Evolutionary conservation across 805 yeast genomes (phyloP), one percentile per base, ranked within the genome.

Genomic region (Tetrapisispora fleetii): DNA sequence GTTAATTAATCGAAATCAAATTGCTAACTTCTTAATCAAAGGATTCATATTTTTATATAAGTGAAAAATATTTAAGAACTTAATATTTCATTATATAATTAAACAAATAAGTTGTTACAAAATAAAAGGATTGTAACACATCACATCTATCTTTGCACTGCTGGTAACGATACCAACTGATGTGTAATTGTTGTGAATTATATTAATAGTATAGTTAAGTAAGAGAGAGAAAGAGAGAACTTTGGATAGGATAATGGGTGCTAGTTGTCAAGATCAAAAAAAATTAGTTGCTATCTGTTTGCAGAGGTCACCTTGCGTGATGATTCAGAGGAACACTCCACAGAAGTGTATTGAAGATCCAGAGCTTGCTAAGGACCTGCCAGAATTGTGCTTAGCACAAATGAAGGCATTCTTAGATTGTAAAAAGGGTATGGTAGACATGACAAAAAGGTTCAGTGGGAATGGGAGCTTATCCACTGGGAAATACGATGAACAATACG

Each of bases 231-330:
- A n/a, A n/a, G n/a, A n/a, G n/a, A n/a, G n/a, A n/a, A n/a, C n/a
- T n/a, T 14, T 22, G n/a, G n/a, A 16, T 7, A 18, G n/a, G 44
- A 53, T 37, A 16, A 77, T 79, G 83, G 82, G 78, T 47, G 83
- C 81, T 42, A 89, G 96, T 74, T 91, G 99, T 66, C 83, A 85
- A 60, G 99, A 91, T 67, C 95, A 91, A 63, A 79, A 90, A 60
- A 88, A 79, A 58, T 96, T 95, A n/a, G 86, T 93, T 50, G 98
- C 98, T 10, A 81, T 91, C 19, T 91, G 99, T 64, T 75, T 91
- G 44, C 99, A 91, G 65, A 78, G 97, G 60, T 89, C 97, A 5
- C 98, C 98, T 16, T 91, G 99, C 67, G 99, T 91, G 45, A 74
- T 91, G 70, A 76, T 91, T 21, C 86, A 93, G 52, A 75, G 99